Conservation (phyloP, 108 stramenopile species). For the Nitzschia palea region DNA sequence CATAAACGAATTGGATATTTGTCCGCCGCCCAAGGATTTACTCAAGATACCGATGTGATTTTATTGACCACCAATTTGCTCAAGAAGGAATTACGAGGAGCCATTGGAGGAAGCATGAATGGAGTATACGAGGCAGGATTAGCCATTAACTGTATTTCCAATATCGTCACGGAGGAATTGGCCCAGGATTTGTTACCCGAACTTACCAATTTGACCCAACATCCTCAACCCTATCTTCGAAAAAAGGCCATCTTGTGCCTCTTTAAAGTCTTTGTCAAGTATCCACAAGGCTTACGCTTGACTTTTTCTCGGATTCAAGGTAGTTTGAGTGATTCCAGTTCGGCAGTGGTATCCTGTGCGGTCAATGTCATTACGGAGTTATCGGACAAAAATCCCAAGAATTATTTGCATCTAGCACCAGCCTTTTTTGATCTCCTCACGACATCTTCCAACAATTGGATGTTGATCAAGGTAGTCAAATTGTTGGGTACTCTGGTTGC, state of each 20-base stretch:
- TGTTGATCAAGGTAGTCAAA: constrained; percentile 99
- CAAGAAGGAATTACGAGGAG: constrained; percentile 93
- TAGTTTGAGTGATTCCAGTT: constrained; percentile 88
- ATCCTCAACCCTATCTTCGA: constrained; percentile 92
- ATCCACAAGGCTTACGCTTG: constrained; percentile 98
- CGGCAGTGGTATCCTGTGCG: constrained; percentile 94
- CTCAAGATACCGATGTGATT: constrained; percentile 94
- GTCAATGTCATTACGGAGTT: constrained; percentile 99
- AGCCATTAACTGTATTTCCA: constrained; percentile 96
- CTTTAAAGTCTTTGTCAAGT: constrained; percentile 96
- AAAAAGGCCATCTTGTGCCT: constrained; percentile 97
- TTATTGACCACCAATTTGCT: constrained; percentile 96
- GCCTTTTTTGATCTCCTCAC: constrained; percentile 96
- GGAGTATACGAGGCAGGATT: constrained; percentile 93
- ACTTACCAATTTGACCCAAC: constrained; percentile 75
- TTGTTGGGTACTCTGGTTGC: constrained; percentile 93
- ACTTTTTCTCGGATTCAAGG: constrained; percentile 93
- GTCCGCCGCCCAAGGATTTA: constrained; percentile 93
- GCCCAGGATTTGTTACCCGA: constrained; percentile 92
- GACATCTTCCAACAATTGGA: constrained; percentile 97
- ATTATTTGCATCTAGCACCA: constrained; percentile 97
- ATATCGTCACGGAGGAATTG: constrained; percentile 96
- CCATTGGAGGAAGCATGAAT: constrained; percentile 50
- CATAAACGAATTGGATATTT: constrained; percentile 96
- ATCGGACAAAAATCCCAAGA: constrained; percentile 95